These are phyloP conservation scores for Pyrus betulifolia DNA, from an alignment of 306 rosid genomes.

Conservation along the genomic window DNA sequence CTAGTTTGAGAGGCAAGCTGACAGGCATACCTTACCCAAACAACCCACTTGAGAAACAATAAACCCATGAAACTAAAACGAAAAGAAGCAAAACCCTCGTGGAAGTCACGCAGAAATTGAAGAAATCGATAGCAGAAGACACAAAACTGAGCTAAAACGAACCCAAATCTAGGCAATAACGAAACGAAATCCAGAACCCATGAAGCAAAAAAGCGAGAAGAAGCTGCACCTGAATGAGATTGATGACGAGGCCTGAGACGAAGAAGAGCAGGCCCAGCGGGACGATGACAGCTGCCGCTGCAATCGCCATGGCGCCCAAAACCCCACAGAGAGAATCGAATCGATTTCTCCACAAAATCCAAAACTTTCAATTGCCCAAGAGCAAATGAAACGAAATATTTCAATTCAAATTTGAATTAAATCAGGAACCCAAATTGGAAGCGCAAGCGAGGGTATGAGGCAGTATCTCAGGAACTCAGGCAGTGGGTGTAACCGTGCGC, in stretches of 20 bases:
- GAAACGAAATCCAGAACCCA: neutral
- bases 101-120: neutral
- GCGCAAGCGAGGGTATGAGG: neutral
- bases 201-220: neutral
- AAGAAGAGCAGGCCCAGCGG: conserved; percentile 85
- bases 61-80: neutral
- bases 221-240: conserved; percentile 65
- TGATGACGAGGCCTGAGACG: conserved; percentile 72
- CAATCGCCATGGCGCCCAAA: conserved; percentile 63
- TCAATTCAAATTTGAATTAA: neutral
- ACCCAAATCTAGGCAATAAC: neutral
- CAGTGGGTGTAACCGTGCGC: neutral
- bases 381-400: neutral
- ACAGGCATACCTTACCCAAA: neutral
- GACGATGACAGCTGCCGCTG: conserved; percentile 71
- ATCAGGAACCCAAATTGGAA: neutral
- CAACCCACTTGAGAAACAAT: neutral
- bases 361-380: neutral
- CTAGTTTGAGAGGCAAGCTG: conserved; percentile 10
- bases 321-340: neutral
- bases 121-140: neutral
- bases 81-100: neutral
- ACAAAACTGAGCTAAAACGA: neutral
- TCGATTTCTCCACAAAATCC: neutral
- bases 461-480: neutral